These are phyloP conservation scores for Cystobasidium slooffiae DNA, from an alignment of 1,284 basidiomycete genomes.

Conservation along the genomic window DNA sequence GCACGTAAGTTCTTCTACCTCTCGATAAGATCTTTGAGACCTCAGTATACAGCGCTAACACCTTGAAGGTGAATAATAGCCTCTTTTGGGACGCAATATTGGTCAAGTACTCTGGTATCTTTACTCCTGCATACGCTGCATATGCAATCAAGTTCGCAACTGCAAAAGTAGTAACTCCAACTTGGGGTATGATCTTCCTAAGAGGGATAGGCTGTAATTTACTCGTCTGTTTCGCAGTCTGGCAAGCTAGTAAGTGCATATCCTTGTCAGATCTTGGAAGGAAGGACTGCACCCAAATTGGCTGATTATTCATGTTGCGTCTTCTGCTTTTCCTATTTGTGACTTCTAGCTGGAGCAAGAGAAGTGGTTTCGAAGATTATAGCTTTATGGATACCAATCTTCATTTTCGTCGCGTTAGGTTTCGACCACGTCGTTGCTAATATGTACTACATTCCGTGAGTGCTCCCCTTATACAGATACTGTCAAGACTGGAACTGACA, in stretches of 20 bases:
- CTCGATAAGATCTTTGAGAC: background rate
- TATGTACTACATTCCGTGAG: constrained; percentile 63
- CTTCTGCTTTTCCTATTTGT: background rate
- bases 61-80: background rate
- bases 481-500: constrained; percentile 64
- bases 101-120: constrained; percentile 3
- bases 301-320: no score
- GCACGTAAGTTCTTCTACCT: background rate
- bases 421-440: constrained; percentile 66
- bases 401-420: constrained; percentile 73
- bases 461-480: constrained; percentile 75
- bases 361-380: constrained; percentile 76
- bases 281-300: background rate
- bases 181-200: constrained; percentile 74
- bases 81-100: constrained; percentile 10
- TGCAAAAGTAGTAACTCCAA: constrained; percentile 67
- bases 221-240: constrained; percentile 76
- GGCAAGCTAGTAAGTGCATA: constrained; percentile 64
- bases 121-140: constrained; percentile 62
- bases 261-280: background rate
- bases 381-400: constrained; percentile 75
- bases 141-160: constrained; percentile 66
- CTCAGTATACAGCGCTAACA: background rate
- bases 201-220: constrained; percentile 78
- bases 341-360: constrained; percentile 63